Conservation (phyloP, 75 land plant genomes). For the Cryptomeria japonica region DNA sequence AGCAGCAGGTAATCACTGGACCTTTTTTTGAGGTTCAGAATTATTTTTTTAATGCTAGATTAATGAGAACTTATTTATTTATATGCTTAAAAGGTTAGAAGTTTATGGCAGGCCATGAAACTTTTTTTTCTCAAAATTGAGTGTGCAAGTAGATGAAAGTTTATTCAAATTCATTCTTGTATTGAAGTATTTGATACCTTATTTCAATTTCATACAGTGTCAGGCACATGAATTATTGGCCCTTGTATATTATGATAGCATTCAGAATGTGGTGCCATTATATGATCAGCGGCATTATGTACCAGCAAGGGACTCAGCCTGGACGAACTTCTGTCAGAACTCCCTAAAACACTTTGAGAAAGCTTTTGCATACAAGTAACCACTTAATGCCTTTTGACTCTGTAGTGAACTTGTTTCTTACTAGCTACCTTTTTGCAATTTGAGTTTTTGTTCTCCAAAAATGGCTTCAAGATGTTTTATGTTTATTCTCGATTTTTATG, state of each 20-base stretch:
- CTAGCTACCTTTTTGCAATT: not conserved
- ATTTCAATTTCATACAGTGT: slow-evolving; percentile 48
- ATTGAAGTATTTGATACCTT: not conserved
- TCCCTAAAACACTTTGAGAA: slow-evolving; percentile 84
- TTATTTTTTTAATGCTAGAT: not conserved
- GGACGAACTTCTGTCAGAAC: slow-evolving; percentile 73
- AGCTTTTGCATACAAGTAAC: slow-evolving; percentile 80
- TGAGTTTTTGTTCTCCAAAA: not conserved
- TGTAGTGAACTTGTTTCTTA: slow-evolving; percentile 1
- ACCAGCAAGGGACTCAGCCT: slow-evolving; percentile 67
- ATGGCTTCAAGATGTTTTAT: not conserved
- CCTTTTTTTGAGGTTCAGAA: not conserved
- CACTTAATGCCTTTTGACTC: not conserved
- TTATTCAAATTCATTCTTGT: not conserved
- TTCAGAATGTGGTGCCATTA: slow-evolving; percentile 96
- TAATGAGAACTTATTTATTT: not conserved
- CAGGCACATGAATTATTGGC: slow-evolving; percentile 93
- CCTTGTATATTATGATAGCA: slow-evolving; percentile 91
- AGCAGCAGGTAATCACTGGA: slow-evolving; percentile 61
- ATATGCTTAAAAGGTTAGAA: not conserved
- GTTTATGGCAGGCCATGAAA: not conserved
- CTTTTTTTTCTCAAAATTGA: not conserved
- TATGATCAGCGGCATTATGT: slow-evolving; percentile 87
- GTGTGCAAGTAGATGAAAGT: not conserved
- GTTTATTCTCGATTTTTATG: slow-evolving; percentile 10